phyloP scores from a whole-genome alignment of 371 early-diverging fungal genomes.

The Mortierella sp. region DNA sequence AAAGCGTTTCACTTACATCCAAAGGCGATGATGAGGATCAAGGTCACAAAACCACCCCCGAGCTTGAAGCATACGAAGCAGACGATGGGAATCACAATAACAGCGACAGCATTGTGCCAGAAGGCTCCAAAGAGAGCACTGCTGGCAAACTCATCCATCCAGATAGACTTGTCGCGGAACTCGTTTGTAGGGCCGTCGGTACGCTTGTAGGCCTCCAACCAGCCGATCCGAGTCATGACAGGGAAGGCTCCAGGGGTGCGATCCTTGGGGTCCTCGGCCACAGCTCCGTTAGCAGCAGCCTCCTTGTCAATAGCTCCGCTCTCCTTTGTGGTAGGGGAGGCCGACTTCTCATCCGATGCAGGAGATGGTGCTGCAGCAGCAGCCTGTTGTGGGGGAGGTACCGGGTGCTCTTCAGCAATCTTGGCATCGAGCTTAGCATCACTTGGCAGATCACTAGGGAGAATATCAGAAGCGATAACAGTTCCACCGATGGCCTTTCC shows the following conservation, averaged over 20 bases:
- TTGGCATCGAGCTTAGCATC: slow-evolving; percentile 27
- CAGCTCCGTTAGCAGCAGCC: not conserved
- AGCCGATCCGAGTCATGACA: slow-evolving; percentile 35
- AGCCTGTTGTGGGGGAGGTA: slow-evolving; percentile 2
- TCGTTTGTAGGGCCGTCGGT: slow-evolving; percentile 43
- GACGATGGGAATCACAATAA: slow-evolving; percentile 38
- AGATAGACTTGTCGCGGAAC: slow-evolving; percentile 56
- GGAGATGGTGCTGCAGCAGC: slow-evolving; percentile 16
- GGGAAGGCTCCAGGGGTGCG: slow-evolving; percentile 44
- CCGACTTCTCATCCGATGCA: not conserved
- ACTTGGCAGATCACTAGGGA: slow-evolving; percentile 32
- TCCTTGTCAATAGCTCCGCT: slow-evolving; percentile 10
- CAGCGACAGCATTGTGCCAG: slow-evolving; percentile 49
- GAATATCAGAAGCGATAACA: slow-evolving; percentile 47
- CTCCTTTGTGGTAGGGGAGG: not conserved
- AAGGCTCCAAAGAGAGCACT: slow-evolving; percentile 52
- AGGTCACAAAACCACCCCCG: slow-evolving; percentile 52
- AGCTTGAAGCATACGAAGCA: slow-evolving; percentile 47
- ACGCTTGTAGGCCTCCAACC: slow-evolving; percentile 53
- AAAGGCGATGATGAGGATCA: slow-evolving; percentile 53
- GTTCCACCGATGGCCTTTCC: slow-evolving; percentile 54
- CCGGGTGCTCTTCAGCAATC: slow-evolving; percentile 7
- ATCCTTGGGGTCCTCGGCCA: slow-evolving; percentile 11
- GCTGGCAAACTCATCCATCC: slow-evolving; percentile 58
- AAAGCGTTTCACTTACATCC: slow-evolving; percentile 31